phyloP scores from a whole-genome alignment of 2,329 filamentous ascomycete species.

The Fusarium globosum region DNA sequence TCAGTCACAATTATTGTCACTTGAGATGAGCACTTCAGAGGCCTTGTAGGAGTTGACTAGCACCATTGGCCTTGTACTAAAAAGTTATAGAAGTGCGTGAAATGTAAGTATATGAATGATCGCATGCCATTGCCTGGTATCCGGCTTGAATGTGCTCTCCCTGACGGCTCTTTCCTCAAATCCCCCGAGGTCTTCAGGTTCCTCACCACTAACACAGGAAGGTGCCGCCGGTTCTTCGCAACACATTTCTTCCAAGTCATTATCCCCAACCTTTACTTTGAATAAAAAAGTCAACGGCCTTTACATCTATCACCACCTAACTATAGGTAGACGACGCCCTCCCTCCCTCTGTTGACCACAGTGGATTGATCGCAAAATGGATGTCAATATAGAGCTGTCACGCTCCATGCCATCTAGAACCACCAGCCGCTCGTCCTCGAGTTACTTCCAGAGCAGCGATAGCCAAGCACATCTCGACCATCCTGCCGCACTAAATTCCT shows the following conservation, averaged over 20 bases:
- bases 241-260: not conserved
- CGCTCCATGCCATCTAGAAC: slow-evolving; percentile 10
- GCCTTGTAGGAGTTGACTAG: not conserved
- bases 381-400: slow-evolving; percentile 3
- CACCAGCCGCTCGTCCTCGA: slow-evolving; percentile 30
- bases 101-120: too few relatives aligned
- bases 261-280: rapidly evolving
- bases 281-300: too few relatives aligned
- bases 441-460: slow-evolving; percentile 40
- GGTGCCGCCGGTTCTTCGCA: not conserved
- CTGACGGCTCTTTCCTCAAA: not conserved
- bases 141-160: too few relatives aligned
- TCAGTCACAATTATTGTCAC: not conserved
- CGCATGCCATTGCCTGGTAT: rapidly evolving
- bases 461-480: not conserved
- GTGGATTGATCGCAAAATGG: not conserved
- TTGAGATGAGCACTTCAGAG: too few relatives aligned
- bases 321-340: too few relatives aligned
- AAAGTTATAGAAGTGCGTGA: not conserved
- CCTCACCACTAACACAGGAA: not conserved
- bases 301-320: not conserved
- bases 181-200: not conserved
- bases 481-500: not conserved
- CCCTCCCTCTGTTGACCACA: too few relatives aligned
- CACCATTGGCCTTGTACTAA: too few relatives aligned